These are phyloP conservation scores for Terana coerulea DNA, from an alignment of 768 basidiomycete genomes.

Conservation along the genomic window DNA sequence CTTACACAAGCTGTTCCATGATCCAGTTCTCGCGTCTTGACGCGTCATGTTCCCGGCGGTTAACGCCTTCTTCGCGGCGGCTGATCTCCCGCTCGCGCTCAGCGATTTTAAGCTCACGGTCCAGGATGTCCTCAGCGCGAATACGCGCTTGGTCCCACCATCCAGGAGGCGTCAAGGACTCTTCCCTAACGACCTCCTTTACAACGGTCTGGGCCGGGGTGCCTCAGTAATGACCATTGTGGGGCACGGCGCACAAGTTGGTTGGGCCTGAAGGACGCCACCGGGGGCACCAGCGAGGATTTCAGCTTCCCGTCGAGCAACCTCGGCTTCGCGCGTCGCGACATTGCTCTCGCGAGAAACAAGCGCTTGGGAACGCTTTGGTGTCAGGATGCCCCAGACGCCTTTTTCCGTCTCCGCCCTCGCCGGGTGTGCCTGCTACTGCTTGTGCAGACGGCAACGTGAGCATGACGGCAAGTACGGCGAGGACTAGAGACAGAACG, in stretches of 20 bases:
- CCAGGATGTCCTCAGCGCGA: constrained; percentile 77
- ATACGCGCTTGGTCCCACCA: constrained; percentile 67
- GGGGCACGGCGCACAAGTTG: constrained; percentile 57
- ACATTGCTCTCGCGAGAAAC: constrained; percentile 77
- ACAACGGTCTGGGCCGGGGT: constrained; percentile 73
- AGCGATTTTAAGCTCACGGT: constrained; percentile 80
- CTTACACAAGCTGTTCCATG: constrained; percentile 89
- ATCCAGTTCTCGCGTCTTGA: constrained; percentile 87
- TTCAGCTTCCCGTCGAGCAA: constrained; percentile 86
- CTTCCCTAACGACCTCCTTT: constrained; percentile 84
- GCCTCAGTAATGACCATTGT: constrained; percentile 52
- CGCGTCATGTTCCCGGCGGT: constrained; percentile 83
- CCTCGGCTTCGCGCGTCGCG: constrained; percentile 81
- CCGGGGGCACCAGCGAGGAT: constrained; percentile 79
- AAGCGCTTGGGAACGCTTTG: constrained; percentile 78
- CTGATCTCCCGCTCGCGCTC: constrained; percentile 86
- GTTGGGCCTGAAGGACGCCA: constrained; percentile 60
- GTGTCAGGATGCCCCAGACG: constrained; percentile 64
- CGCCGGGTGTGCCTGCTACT: constrained; percentile 26
- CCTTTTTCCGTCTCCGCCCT: constrained; percentile 2
- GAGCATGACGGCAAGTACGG: constrained; percentile 88
- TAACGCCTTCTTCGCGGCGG: constrained; percentile 80
- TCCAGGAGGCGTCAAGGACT: constrained; percentile 73
- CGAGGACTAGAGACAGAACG: constrained; percentile 79
- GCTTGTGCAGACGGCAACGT: constrained; percentile 60